Evolutionary conservation across 2,329 filamentous ascomycete genomes (phyloP).

Genomic region (Trichoderma afroharzianum): DNA sequence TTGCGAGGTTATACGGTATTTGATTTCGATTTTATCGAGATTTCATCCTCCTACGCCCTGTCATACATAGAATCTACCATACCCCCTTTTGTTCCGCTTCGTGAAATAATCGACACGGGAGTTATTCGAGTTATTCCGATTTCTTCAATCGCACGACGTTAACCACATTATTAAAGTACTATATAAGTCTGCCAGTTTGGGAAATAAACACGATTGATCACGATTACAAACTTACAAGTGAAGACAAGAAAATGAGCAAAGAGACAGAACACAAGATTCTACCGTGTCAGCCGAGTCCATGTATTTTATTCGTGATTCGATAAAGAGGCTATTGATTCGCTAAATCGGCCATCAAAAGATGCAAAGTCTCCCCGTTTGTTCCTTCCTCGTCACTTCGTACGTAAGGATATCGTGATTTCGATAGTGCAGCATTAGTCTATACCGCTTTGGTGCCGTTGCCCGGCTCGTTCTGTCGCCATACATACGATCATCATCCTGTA

Average conservation of each 20-base stretch:
- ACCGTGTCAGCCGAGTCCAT: background rate
- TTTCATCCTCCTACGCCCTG: too few relatives aligned
- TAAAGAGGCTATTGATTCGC: background rate
- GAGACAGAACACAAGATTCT: background rate
- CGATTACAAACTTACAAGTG: background rate
- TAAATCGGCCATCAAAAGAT: conserved; percentile 29
- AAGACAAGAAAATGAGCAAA: background rate
- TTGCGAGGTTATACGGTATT: too few relatives aligned
- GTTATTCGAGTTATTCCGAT: background rate
- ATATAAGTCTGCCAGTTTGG: background rate
- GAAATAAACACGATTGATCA: background rate
- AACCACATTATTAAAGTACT: background rate
- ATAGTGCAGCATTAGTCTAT: conserved; percentile 69
- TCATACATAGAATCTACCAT: background rate
- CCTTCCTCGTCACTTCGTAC: conserved; percentile 59
- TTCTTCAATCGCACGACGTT: background rate
- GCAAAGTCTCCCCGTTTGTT: conserved; percentile 34
- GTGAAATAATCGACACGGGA: background rate
- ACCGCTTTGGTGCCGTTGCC: conserved; percentile 43
- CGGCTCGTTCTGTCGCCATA: conserved; percentile 23
- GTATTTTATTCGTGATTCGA: background rate
- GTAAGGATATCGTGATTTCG: conserved; percentile 65
- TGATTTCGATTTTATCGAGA: background rate
- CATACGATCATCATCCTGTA: conserved; percentile 42
- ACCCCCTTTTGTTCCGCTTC: background rate